Evolutionary conservation across 2,329 filamentous ascomycete species (phyloP).

Genomic region (Chaetomiaceae sp.): DNA sequence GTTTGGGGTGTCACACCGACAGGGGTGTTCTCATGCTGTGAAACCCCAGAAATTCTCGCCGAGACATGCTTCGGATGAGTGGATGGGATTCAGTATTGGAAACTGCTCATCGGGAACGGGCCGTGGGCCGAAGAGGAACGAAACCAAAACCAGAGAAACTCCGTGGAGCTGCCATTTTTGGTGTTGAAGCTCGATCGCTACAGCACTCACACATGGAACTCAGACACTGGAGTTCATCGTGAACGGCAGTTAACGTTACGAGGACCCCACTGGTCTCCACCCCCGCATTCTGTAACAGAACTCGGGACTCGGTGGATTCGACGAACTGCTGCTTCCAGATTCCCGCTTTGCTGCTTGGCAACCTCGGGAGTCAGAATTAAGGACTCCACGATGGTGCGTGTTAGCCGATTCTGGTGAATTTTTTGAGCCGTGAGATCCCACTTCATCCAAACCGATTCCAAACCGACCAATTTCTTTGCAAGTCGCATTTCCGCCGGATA

Average conservation of each 20-base stretch:
- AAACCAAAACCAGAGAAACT: no score
- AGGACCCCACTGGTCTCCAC: conserved; percentile 1
- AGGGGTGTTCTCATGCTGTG: neutral
- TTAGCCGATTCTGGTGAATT: neutral
- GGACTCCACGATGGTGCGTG: conserved; percentile 1
- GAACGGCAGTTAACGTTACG: no score
- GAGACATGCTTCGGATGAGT: neutral
- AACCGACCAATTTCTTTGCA: neutral
- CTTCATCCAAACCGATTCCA: conserved; percentile 1
- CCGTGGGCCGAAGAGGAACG: no score
- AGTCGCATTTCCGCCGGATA: conserved; percentile 1
- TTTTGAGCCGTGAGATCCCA: neutral
- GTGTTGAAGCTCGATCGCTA: no score
- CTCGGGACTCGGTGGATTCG: neutral
- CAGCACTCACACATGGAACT: no score
- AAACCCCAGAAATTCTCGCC: neutral
- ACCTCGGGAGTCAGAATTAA: neutral
- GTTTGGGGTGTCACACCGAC: no score
- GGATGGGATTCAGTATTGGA: no score
- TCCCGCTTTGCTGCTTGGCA: conserved; percentile 1
- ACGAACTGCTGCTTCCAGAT: neutral
- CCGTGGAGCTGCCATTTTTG: no score
- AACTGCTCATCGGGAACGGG: no score
- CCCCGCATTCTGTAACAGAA: conserved; percentile 8
- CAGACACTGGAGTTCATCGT: no score